Conservation (phyloP, 306 rosid genomes). For the Rosa lucieae region DNA sequence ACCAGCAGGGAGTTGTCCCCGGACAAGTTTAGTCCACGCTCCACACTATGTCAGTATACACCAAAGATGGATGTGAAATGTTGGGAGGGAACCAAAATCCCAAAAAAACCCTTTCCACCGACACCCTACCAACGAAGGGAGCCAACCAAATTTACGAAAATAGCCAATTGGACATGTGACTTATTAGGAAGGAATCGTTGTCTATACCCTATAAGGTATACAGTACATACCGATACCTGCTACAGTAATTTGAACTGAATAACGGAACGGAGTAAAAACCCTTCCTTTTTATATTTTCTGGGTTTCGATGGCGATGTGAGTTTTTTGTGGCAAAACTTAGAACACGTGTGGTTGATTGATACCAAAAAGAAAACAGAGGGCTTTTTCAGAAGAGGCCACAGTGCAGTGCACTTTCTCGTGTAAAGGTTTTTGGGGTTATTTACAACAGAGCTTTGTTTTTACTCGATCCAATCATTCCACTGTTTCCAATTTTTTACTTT, state of each 20-base stretch:
- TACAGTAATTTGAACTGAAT: neutral
- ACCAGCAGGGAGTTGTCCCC: neutral
- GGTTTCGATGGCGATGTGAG: neutral
- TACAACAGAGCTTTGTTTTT: neutral
- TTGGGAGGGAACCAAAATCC: neutral
- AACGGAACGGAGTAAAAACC: neutral
- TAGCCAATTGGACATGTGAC: neutral
- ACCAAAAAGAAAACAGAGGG: neutral
- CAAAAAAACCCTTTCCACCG: neutral
- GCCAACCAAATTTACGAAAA: neutral
- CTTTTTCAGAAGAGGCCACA: neutral
- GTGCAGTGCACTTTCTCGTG: neutral
- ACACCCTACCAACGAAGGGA: neutral
- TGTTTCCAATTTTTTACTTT: neutral
- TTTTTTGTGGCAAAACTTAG: neutral
- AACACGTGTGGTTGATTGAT: conserved; percentile 3
- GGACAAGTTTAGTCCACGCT: neutral
- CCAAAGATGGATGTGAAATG: neutral
- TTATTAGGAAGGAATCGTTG: neutral
- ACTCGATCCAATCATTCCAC: neutral
- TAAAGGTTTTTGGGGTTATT: neutral
- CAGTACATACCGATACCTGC: neutral
- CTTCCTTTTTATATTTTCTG: neutral
- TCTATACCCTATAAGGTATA: neutral
- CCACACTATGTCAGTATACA: neutral